Evolutionary conservation across 139 green algal species (phyloP), one percentile per base, ranked within the genome.

Genomic region (Mesotaenium endlicherianum): DNA sequence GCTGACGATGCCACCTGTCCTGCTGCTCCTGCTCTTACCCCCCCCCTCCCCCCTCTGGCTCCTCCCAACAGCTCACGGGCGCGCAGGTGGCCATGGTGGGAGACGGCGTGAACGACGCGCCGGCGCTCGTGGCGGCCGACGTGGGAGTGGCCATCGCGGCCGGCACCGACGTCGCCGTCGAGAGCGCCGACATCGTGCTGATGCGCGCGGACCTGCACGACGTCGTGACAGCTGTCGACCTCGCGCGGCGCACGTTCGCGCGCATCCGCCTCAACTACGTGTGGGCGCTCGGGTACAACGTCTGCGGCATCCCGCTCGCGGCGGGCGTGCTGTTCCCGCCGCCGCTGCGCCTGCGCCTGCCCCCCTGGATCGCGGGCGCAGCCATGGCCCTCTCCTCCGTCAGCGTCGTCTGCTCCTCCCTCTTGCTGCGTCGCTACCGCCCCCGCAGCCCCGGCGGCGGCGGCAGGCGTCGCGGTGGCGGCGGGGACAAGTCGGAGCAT

Each of bases 91-190:
- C 93, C 2, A 98, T 99, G 95, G 95, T 99, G 43, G 97, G 97
- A 2, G 97, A 99, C 82, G 97, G 97, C 40, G 89, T 99, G 42
- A 99, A 99, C 87, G 97, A 99, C 91, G 92, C 92, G 0, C 97
- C 97, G 16, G 96, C 96, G 4, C 90, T 99, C 50, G 97, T 94
- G 0, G 92, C 93, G 2, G 95, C 96, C 1, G 95, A 99, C 85
- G 92, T 98, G 17, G 96, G 96, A 42, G 95, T 99, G 57, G 96
- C 96, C 1, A 93, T 99, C 14, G 95, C 94, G 41, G 87, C 83
- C 39, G 94, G 93, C 4, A 94, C 93, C 1, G 93, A 97, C 81
- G 91, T 97, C 14, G 93, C 94, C 0, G 82, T 90, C n/a, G 81
- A 91, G 77, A 93, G 95, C 5, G 95, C 95, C 0, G 92, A 97